Evolutionary conservation across 225 moss, liverwort and hornwort species (phyloP).

Genomic region (Straminergon stramineum): DNA sequence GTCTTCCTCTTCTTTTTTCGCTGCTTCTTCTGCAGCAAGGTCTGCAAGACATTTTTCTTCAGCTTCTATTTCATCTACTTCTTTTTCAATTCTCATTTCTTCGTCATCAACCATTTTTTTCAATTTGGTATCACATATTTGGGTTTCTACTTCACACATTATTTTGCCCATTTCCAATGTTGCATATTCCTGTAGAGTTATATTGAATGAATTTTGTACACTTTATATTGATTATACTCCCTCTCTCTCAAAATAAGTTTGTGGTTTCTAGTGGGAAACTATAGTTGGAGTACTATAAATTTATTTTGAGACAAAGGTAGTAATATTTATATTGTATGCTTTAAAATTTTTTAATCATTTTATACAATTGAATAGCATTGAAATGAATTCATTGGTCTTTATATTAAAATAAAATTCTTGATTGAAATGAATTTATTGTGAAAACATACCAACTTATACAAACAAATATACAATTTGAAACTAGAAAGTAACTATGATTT

Average conservation of each 20-base stretch:
- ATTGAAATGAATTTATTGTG: neutral
- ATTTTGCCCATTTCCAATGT: slow-evolving; percentile 17
- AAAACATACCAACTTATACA: neutral
- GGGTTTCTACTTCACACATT: slow-evolving; percentile 13
- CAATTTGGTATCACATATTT: neutral
- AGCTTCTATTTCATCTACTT: slow-evolving; percentile 1
- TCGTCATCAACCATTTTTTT: slow-evolving; percentile 6
- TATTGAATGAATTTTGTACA: neutral
- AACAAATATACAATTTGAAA: neutral
- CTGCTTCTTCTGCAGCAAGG: neutral
- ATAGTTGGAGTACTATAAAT: fast-evolving
- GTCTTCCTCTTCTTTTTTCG: slow-evolving; percentile 5
- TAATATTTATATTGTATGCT: too few species aligned
- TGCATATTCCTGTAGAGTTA: neutral
- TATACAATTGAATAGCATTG: too few species aligned
- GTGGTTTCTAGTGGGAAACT: fast-evolving
- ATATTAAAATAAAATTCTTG: neutral
- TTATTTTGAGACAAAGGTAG: neutral
- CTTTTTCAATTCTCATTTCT: slow-evolving; percentile 26
- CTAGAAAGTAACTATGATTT: neutral
- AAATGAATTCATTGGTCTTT: neutral
- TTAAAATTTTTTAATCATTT: neutral
- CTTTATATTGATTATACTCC: too few species aligned
- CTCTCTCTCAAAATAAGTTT: neutral
- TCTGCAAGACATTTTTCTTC: slow-evolving; percentile 8